Base-by-base conservation (phyloP, 2,329 filamentous ascomycete species). In the Ceratocystis lukuohia region DNA sequence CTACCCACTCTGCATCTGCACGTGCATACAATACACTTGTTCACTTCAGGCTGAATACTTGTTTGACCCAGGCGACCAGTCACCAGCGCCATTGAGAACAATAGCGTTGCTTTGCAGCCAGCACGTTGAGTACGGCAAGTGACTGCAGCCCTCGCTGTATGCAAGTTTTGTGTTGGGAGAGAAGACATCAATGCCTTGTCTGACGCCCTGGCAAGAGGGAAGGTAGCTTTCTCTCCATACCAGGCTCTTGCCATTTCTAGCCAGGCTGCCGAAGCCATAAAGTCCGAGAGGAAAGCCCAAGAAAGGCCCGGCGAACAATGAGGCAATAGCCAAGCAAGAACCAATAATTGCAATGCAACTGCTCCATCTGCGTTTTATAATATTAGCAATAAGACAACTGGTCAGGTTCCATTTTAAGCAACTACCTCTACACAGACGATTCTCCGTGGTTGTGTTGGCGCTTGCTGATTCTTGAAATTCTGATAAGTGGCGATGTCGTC, bases 1-100 rank as follows among this genome's bases (percentile, higher is more conserved):
- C 48, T 53, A 53, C 48, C n/a, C 48, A 53, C 48, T 22, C 48
- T 53, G 48, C 20, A 53, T 53, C 48, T 53, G 48, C 48, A 53
- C 48, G 53, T 57, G 53, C 53, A 57, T 30, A 57, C 25, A 30
- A 22, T 57, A 33, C 17, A 57, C 4, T 30, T 57, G 22, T 12
- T 28, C 28, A 12, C 25, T 57, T 33, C 53, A 57, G 53, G 12
- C 53, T 57, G 28, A 56, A 56, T 28, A 25, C 50, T 17, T 15
- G 37, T 41, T 41, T 41, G 37, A 12, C 50, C 22, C 50, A 12
- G 15, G 50, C 50, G 22, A 15, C 25, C 22, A 41, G 37, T 41
- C 20, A 56, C 20, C 50, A 56, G 50, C 50, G 25, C 22, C 46
- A 56, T 30, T 20, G 22, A 8, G 50, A 22, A 6, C 20, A 12